These are phyloP conservation scores for Brettanomyces nanus DNA, from an alignment of 805 yeast species.

Conservation along the genomic window DNA sequence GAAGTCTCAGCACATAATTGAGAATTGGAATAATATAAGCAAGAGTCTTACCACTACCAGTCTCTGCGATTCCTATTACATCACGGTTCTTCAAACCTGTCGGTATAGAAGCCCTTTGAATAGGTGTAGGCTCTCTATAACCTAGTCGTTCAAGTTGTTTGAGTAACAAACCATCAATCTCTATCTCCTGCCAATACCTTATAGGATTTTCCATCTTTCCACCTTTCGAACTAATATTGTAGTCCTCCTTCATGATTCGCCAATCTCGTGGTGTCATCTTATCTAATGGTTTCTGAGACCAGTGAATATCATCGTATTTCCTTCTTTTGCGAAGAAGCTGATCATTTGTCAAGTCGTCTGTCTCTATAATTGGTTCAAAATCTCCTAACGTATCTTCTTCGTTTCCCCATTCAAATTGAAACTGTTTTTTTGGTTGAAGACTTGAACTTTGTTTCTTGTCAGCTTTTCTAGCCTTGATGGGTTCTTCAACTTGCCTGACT, in stretches of 20 bases:
- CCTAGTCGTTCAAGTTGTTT: slow-evolving; percentile 30
- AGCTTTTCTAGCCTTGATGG: slow-evolving; percentile 1
- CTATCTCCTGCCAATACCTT: slow-evolving; percentile 64
- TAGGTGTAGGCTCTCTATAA: slow-evolving; percentile 73
- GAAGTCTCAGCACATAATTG: slow-evolving; percentile 40
- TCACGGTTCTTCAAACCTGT: slow-evolving; percentile 52
- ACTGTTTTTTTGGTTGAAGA: slow-evolving; percentile 33
- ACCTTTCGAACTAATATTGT: slow-evolving; percentile 50
- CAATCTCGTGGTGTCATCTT: slow-evolving; percentile 82
- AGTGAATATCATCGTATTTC: slow-evolving; percentile 29
- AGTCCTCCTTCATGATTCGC: slow-evolving; percentile 80
- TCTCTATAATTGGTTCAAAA: slow-evolving; percentile 33
- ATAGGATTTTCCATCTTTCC: slow-evolving; percentile 50
- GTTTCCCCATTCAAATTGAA: slow-evolving; percentile 39
- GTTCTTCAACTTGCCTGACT: slow-evolving; percentile 1
- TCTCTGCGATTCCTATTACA: slow-evolving; percentile 85
- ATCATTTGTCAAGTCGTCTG: slow-evolving; percentile 15
- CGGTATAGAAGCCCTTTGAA: slow-evolving; percentile 86
- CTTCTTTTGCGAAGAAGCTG: background rate
- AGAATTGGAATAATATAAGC: slow-evolving; percentile 73
- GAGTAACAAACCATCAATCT: slow-evolving; percentile 31
- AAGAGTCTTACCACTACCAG: slow-evolving; percentile 94
- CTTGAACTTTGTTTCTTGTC: slow-evolving; percentile 34
- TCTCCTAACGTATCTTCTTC: slow-evolving; percentile 55
- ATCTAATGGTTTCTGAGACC: slow-evolving; percentile 59